These are phyloP conservation scores for Pseudoscleropodium purum DNA, from an alignment of 225 moss, liverwort and hornwort genomes.

Conservation along the genomic window DNA sequence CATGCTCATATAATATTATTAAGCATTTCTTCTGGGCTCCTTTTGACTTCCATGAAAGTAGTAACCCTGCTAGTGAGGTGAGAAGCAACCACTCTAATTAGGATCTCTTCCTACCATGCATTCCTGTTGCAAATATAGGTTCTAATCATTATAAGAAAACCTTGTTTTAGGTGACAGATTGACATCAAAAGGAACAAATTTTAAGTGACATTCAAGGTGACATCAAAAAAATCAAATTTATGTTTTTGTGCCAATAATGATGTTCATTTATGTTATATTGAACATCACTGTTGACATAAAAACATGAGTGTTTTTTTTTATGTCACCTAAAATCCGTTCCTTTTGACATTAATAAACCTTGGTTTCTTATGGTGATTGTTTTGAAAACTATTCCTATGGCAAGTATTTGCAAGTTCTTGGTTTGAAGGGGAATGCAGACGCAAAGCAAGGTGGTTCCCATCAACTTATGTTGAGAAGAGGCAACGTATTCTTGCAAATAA, in stretches of 20 bases:
- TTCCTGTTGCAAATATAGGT: not conserved
- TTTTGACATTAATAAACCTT: too few species aligned
- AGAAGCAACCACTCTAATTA: not conserved
- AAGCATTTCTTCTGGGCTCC: not conserved
- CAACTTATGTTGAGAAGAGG: conserved; percentile 29
- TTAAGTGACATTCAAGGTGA: too few species aligned
- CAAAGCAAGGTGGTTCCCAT: conserved; percentile 33
- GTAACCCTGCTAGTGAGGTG: not conserved
- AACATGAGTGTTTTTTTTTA: too few species aligned
- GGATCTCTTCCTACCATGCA: not conserved
- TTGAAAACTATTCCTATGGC: not conserved
- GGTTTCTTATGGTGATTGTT: too few species aligned
- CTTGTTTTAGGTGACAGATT: too few species aligned
- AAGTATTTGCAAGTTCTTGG: conserved; percentile 31
- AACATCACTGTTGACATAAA: too few species aligned
- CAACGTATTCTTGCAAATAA: conserved; percentile 32
- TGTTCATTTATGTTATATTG: too few species aligned
- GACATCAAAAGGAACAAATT: too few species aligned
- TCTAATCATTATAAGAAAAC: too few species aligned
- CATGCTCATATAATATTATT: not conserved
- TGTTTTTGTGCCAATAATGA: too few species aligned
- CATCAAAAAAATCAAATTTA: too few species aligned
- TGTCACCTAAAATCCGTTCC: too few species aligned
- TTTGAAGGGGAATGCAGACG: conserved; percentile 40
- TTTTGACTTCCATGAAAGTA: not conserved